Percentiles rank a stretch among this genome's conserved stretches.
These are phyloP conservation scores for Trypanosoma cruzi DNA, from an alignment of 208 protist species.

Conservation along the genomic window DNA sequence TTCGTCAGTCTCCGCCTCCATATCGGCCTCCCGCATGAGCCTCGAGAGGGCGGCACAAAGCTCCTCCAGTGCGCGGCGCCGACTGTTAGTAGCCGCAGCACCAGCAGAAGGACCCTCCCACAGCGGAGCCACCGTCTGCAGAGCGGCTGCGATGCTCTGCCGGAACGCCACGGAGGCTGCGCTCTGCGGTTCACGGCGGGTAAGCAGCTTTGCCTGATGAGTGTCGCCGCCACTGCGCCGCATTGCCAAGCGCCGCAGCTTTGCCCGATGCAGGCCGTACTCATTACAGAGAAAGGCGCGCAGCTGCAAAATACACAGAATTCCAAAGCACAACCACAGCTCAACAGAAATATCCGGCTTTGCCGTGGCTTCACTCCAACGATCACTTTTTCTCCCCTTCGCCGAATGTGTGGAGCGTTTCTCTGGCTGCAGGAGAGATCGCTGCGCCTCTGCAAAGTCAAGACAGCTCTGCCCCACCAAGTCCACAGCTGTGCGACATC, in stretches of 20 bases:
- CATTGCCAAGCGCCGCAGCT: slow-evolving; percentile 6
- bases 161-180: slow-evolving; percentile 12
- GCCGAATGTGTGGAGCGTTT: background rate
- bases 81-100: background rate
- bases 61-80: slow-evolving; percentile 3
- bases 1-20: background rate
- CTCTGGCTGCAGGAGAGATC: slow-evolving; percentile 2
- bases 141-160: slow-evolving; percentile 2
- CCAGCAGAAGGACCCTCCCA: background rate
- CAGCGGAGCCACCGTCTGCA: slow-evolving; percentile 17
- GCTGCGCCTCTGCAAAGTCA: slow-evolving; percentile 35
- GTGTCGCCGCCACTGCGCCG: background rate
- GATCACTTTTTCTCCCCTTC: background rate
- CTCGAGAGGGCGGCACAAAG: slow-evolving; percentile 2
- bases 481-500: slow-evolving; percentile 63
- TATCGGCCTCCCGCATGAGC: background rate
- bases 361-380: background rate
- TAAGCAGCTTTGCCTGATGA: slow-evolving; percentile 13
- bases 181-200: slow-evolving; percentile 14
- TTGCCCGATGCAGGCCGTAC: slow-evolving; percentile 40
- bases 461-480: slow-evolving; percentile 52
- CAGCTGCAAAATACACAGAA: slow-evolving; percentile 48
- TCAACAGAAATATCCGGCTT: slow-evolving; percentile 17
- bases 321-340: slow-evolving; percentile 57
- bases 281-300: slow-evolving; percentile 36